Evolutionary conservation across 306 rosid species (phyloP).

Genomic region (Oemleria cerasiformis): DNA sequence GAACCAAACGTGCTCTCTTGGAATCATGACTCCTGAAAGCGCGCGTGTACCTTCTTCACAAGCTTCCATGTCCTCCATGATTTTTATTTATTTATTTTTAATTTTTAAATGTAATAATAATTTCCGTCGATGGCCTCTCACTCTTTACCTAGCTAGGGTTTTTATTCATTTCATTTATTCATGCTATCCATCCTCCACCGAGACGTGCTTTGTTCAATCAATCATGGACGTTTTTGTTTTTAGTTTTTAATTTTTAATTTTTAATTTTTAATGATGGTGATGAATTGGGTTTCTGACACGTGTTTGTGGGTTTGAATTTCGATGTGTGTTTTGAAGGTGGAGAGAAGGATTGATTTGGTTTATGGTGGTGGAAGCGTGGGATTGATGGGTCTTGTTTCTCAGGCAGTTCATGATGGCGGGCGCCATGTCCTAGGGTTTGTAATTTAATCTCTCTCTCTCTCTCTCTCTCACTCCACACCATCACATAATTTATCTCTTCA

Average conservation of each 20-base stretch:
- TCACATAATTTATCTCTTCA: neutral
- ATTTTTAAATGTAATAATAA: neutral
- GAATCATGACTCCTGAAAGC: slow-evolving; percentile 63
- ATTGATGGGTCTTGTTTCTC: slow-evolving; percentile 98
- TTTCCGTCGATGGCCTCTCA: slow-evolving; percentile 5
- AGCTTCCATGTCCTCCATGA: slow-evolving; percentile 39
- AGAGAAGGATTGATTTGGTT: slow-evolving; percentile 92
- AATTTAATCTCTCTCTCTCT: slow-evolving; percentile 12
- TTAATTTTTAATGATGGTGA: neutral
- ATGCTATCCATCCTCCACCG: neutral
- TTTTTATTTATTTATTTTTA: slow-evolving; percentile 19
- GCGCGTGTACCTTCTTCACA: slow-evolving; percentile 40
- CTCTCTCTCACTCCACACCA: slow-evolving; percentile 17
- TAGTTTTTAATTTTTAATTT: neutral
- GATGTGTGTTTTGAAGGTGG: slow-evolving; percentile 63
- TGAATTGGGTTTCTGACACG: slow-evolving; percentile 46
- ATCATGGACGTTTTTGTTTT: neutral
- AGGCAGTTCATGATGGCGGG: slow-evolving; percentile 99
- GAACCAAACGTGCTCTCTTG: slow-evolving; percentile 72
- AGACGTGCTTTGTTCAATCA: slow-evolving; percentile 3
- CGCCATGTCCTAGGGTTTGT: slow-evolving; percentile 99
- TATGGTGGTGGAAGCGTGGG: slow-evolving; percentile 99
- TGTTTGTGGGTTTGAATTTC: slow-evolving; percentile 40
- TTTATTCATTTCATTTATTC: neutral
- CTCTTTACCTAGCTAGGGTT: slow-evolving; percentile 8